Base-by-base conservation (phyloP, 148 eudicot genomes). In the Bassia scoparia region DNA sequence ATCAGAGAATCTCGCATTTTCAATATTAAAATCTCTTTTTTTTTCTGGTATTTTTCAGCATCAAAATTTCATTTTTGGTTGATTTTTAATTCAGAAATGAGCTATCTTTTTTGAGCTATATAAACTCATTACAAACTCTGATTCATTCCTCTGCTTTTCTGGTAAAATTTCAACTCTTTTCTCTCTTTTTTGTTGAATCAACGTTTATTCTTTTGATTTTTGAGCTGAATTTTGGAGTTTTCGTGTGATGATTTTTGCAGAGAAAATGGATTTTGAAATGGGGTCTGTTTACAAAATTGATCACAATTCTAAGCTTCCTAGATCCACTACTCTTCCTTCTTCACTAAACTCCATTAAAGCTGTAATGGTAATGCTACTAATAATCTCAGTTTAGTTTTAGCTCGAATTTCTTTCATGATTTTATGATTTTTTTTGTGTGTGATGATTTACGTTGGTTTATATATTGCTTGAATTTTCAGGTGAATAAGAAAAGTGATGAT, bases 201-300 rank as follows among this genome's bases (percentile, higher is more conserved):
- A 20, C 14, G 13, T 41, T 35, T 35, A 17, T 63, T 37, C 7
- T 4, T 7, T 26, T 14, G 12, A 14, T 27, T 30, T 63, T 64
- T 43, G 24, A 41, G 59, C 65, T 44, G 35, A 24, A 0, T 56
- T 59, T 13, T 41, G 9, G 20, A 21, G 20, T 23, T 59, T 3
- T 38, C 24, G 24, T 10, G 27, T 54, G n/a, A 44, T 61, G 14
- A 30, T 11, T 13, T 63, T 64, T 34, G 5, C 12, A 31, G 64
- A 26, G 53, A 17, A 2, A 38, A 76, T 76, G 68, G 69, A 77
- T 48, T 67, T 89, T 48, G 84, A 87, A 54, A 75, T 82, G 34
- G 96, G 96, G 34, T 83, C 78, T 18, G 66, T 86, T 38, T 89
- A 85, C 80, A 84, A 80, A 86, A 55, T 94, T 43, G 79, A 89